These are phyloP conservation scores for Sphagnum tenellum DNA, from an alignment of 225 moss, liverwort and hornwort genomes.

Conservation along the genomic window DNA sequence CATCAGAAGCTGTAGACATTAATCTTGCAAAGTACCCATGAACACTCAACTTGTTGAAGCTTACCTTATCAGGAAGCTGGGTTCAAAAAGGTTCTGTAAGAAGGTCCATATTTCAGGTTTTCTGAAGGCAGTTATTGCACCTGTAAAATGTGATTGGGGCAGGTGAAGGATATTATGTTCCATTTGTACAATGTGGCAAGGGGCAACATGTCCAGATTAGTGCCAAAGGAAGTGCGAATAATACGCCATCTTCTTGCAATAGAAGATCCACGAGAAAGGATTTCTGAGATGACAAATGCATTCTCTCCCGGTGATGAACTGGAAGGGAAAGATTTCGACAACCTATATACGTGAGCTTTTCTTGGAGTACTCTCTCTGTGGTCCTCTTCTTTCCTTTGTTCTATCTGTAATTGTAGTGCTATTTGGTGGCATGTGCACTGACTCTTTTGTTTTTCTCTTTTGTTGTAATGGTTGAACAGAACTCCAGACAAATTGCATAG, in stretches of 20 bases:
- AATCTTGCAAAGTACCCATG: too few relatives aligned
- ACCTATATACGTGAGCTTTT: slow-evolving; percentile 65
- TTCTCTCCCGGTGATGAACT: slow-evolving; percentile 90
- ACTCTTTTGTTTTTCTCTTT: background rate
- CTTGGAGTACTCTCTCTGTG: too few relatives aligned
- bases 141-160: slow-evolving; percentile 1
- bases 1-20: too few relatives aligned
- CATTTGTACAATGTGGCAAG: slow-evolving; percentile 79
- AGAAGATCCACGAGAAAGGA: slow-evolving; percentile 55
- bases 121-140: too few relatives aligned
- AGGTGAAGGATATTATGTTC: slow-evolving; percentile 92
- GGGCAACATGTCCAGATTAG: slow-evolving; percentile 91
- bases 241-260: slow-evolving; percentile 75
- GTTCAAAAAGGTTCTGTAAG: too few relatives aligned
- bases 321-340: slow-evolving; percentile 69
- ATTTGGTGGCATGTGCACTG: too few relatives aligned
- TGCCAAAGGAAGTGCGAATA: slow-evolving; percentile 86
- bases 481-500: slow-evolving; percentile 65
- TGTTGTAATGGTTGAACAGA: slow-evolving; percentile 32
- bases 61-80: too few relatives aligned
- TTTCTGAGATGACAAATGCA: slow-evolving; percentile 64
- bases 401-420: background rate
- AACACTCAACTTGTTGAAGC: too few relatives aligned
- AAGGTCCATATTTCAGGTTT: too few relatives aligned
- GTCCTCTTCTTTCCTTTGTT: background rate